phyloP scores from a whole-genome alignment of 345 rosid genomes.

The Brassica incana region DNA sequence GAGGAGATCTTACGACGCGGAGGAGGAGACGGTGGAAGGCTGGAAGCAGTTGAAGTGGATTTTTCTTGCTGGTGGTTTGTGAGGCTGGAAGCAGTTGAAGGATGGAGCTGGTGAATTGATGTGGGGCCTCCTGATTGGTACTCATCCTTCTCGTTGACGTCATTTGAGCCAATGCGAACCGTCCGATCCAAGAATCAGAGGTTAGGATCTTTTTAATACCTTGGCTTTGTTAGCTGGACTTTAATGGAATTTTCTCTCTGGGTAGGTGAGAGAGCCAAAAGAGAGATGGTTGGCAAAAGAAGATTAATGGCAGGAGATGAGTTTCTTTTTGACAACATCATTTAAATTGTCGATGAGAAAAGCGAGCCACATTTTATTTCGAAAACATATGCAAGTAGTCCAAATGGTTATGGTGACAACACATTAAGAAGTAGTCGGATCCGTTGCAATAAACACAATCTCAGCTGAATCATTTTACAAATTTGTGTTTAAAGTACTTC shows the following conservation, averaged over 20 bases:
- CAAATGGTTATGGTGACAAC: background rate
- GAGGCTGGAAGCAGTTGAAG: too few relatives aligned
- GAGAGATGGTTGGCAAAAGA: background rate
- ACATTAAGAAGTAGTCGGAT: background rate
- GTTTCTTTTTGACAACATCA: background rate
- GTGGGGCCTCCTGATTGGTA: slow-evolving; percentile 22
- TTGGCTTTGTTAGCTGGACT: background rate
- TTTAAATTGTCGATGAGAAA: background rate
- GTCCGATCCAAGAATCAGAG: background rate
- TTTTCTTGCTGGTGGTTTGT: too few relatives aligned
- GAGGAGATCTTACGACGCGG: too few relatives aligned
- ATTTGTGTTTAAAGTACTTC: background rate
- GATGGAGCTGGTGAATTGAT: slow-evolving; percentile 10
- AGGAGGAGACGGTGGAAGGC: too few relatives aligned
- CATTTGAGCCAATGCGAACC: background rate
- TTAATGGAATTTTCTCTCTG: background rate
- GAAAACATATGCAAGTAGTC: background rate
- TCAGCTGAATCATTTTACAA: too few relatives aligned
- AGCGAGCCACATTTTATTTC: background rate
- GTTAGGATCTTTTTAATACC: background rate
- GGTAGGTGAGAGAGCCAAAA: background rate
- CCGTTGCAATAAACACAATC: too few relatives aligned
- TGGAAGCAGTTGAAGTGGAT: too few relatives aligned
- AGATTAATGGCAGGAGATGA: background rate
- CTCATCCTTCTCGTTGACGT: background rate